Conservation (phyloP, 2,329 filamentous ascomycete species). For the Aspergillus calidoustus region DNA sequence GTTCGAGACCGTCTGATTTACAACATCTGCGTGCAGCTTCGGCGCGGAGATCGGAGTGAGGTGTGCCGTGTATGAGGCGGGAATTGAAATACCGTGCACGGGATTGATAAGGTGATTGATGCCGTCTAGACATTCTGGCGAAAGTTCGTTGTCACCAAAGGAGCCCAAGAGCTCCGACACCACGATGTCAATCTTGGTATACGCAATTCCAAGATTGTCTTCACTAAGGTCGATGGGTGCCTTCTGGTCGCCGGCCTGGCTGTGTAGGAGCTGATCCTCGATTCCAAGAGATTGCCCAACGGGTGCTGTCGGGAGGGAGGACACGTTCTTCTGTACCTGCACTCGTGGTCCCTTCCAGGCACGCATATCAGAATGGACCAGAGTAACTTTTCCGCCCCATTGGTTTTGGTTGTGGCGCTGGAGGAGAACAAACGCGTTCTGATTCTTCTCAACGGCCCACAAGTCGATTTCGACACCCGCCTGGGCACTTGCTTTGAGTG, state of each 20-base stretch:
- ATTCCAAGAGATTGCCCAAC: conserved; percentile 43
- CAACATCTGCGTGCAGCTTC: conserved; percentile 80
- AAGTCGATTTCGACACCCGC: conserved; percentile 80
- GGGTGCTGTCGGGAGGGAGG: conserved; percentile 21
- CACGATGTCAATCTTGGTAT: conserved; percentile 74
- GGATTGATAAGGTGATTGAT: conserved; percentile 87
- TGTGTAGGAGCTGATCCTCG: conserved; percentile 30
- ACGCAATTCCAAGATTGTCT: conserved; percentile 44
- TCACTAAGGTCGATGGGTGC: conserved; percentile 40
- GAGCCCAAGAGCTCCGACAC: conserved; percentile 91
- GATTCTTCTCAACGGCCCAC: conserved; percentile 97
- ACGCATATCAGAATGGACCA: conserved; percentile 97
- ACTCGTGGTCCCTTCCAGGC: conserved; percentile 81
- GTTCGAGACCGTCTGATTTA: conserved; percentile 65
- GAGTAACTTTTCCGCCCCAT: conserved; percentile 81
- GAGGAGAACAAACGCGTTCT: conserved; percentile 92
- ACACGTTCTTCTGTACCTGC: conserved; percentile 26
- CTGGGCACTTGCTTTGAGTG: conserved; percentile 75
- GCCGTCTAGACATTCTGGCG: conserved; percentile 93
- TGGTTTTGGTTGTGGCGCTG: conserved; percentile 79
- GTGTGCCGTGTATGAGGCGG: conserved; percentile 89
- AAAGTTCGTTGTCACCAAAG: conserved; percentile 96
- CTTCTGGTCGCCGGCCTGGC: conserved; percentile 33
- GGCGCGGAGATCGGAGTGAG: conserved; percentile 90
- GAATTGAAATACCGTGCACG: conserved; percentile 87